Evolutionary conservation across 805 yeast genomes (phyloP).

Genomic region (Debaryomyces hansenii): DNA sequence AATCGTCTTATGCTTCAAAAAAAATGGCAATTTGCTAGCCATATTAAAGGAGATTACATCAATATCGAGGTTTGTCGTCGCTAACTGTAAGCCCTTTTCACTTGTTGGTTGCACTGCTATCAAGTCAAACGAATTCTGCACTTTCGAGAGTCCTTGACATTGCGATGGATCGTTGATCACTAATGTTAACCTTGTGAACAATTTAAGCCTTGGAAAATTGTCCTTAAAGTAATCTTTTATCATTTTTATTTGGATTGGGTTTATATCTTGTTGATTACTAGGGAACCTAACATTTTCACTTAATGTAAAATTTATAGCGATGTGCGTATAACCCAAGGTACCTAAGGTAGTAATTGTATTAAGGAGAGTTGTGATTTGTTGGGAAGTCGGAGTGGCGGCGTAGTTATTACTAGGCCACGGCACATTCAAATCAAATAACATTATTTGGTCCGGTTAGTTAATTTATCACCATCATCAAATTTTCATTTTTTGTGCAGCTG

Average conservation of each 20-base stretch:
- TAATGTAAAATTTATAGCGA: conserved; percentile 70
- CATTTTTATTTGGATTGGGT: conserved; percentile 45
- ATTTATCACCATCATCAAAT: not conserved
- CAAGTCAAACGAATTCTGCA: conserved; percentile 62
- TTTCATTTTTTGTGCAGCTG: not conserved
- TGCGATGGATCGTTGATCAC: conserved; percentile 76
- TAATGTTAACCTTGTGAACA: conserved; percentile 73
- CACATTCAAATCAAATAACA: conserved; percentile 62
- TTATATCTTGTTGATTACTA: conserved; percentile 41
- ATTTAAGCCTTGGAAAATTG: conserved; percentile 32
- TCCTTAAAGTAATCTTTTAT: conserved; percentile 11
- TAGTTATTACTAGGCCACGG: conserved; percentile 67
- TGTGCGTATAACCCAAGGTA: conserved; percentile 67
- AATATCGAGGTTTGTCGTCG: conserved; percentile 73
- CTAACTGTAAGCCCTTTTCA: conserved; percentile 75
- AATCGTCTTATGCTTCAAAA: conserved; percentile 77
- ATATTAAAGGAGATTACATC: conserved; percentile 79
- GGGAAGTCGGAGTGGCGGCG: conserved; percentile 35
- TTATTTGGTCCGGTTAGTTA: not conserved
- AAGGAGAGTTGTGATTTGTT: conserved; percentile 46
- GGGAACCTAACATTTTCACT: conserved; percentile 56
- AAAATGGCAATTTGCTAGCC: conserved; percentile 65
- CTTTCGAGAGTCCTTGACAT: conserved; percentile 58
- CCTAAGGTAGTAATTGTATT: conserved; percentile 54
- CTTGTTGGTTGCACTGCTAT: conserved; percentile 78